phyloP scores from a whole-genome alignment of 2,329 filamentous ascomycete species.

The Grosmannia serpens region DNA sequence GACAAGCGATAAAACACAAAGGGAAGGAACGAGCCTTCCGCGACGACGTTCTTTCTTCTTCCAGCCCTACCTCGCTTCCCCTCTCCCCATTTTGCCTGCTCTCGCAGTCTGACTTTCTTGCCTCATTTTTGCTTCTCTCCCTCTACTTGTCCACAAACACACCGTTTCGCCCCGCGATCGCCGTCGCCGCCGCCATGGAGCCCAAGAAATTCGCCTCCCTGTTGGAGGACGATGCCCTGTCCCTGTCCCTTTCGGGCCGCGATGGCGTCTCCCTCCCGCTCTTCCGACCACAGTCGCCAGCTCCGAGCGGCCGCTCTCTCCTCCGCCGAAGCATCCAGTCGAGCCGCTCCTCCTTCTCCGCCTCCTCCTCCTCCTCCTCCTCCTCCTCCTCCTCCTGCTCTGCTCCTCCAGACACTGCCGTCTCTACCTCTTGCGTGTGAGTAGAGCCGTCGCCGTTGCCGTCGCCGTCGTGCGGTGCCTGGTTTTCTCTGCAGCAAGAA shows the following conservation, averaged over 20 bases:
- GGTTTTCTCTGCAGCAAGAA: background rate
- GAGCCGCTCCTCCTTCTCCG: constrained; percentile 1
- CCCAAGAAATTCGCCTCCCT: constrained; percentile 12
- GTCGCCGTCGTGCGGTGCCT: background rate
- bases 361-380: background rate
- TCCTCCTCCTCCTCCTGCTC: background rate
- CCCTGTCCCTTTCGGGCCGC: background rate
- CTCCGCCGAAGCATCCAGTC: constrained; percentile 10
- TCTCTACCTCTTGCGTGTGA: constrained; percentile 13
- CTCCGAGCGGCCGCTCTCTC: constrained; percentile 10
- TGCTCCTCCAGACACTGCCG: background rate
- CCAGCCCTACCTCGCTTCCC: background rate
- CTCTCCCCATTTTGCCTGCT: background rate
- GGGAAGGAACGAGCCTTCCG: background rate
- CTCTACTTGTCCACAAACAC: background rate
- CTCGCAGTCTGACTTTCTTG: background rate
- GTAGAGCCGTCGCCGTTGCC: background rate
- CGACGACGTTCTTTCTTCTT: background rate
- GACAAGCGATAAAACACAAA: constrained; percentile 5
- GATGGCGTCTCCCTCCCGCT: background rate
- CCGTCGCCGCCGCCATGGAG: constrained; percentile 11
- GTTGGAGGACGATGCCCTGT: constrained; percentile 11
- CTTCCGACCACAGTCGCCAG: constrained; percentile 9
- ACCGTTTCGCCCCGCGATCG: background rate
- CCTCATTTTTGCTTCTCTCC: background rate